These are phyloP conservation scores for Sanghuangporus weigelae DNA, from an alignment of 1,284 basidiomycete species.

Conservation along the genomic window DNA sequence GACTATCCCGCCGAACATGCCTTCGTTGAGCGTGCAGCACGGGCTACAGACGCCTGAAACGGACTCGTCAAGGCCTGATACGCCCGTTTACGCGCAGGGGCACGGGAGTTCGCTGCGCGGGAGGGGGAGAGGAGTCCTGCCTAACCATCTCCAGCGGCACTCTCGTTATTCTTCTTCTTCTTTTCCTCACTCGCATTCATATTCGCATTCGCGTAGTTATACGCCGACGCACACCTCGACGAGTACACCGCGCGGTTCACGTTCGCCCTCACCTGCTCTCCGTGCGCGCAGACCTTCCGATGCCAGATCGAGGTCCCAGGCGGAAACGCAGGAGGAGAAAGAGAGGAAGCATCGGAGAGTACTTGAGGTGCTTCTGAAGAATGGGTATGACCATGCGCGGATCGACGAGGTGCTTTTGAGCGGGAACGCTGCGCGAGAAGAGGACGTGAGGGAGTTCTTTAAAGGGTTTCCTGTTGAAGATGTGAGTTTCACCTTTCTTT, in stretches of 20 bases:
- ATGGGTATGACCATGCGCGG: slow-evolving; percentile 59
- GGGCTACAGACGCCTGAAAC: background rate
- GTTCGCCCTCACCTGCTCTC: slow-evolving; percentile 43
- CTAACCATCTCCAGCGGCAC: background rate
- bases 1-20: background rate
- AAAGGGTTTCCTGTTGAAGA: slow-evolving; percentile 59
- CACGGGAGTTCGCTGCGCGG: background rate
- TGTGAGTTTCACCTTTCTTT: slow-evolving; percentile 36
- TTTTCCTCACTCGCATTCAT: background rate
- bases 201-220: background rate
- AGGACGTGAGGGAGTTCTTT: slow-evolving; percentile 57
- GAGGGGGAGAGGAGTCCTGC: background rate
- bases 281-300: slow-evolving; percentile 23
- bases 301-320: background rate
- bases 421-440: slow-evolving; percentile 47
- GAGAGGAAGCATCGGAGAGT: slow-evolving; percentile 40
- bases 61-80: background rate
- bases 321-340: slow-evolving; percentile 29
- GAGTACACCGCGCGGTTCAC: slow-evolving; percentile 27
- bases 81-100: background rate
- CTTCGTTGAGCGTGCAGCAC: background rate
- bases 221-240: slow-evolving; percentile 18
- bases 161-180: too few species aligned
- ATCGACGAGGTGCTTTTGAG: slow-evolving; percentile 47
- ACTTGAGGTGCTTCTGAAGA: slow-evolving; percentile 51